Percentiles rank a stretch among this genome's conserved stretches.
These are phyloP conservation scores for Corymbia citriodora DNA, from an alignment of 441 rosid species.

Conservation along the genomic window DNA sequence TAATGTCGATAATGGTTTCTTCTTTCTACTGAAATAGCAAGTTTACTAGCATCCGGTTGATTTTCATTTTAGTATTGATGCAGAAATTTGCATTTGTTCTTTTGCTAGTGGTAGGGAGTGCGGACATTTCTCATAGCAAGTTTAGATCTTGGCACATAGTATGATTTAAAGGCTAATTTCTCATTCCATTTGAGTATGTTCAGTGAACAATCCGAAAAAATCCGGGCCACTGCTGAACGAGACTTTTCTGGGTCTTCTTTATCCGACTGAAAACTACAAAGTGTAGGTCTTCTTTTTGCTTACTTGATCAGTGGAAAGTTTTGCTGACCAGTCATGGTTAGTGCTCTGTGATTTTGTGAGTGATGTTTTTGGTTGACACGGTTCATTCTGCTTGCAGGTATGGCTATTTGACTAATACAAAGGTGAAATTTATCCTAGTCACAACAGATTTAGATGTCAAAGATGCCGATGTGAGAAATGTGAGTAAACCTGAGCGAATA, in stretches of 20 bases:
- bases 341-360: not conserved
- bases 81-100: not conserved
- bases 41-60: not conserved
- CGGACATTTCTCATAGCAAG: not conserved
- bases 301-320: not conserved
- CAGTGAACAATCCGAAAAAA: slow-evolving; percentile 90
- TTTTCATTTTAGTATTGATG: not conserved
- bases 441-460: slow-evolving; percentile 80
- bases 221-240: slow-evolving; percentile 75
- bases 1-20: not conserved
- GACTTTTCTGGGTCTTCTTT: slow-evolving; percentile 85
- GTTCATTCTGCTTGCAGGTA: slow-evolving; percentile 35
- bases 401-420: slow-evolving; percentile 91
- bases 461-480: slow-evolving; percentile 89
- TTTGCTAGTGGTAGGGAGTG: no score
- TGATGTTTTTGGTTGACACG: not conserved
- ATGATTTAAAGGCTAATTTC: not conserved
- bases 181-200: not conserved
- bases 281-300: slow-evolving; percentile 44
- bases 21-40: not conserved
- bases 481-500: slow-evolving; percentile 22
- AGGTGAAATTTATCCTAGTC: slow-evolving; percentile 87
- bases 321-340: not conserved
- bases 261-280: slow-evolving; percentile 88
- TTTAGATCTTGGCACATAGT: not conserved